phyloP scores from a whole-genome alignment of 2,329 filamentous ascomycete genomes.

The Apiospora sp. region DNA sequence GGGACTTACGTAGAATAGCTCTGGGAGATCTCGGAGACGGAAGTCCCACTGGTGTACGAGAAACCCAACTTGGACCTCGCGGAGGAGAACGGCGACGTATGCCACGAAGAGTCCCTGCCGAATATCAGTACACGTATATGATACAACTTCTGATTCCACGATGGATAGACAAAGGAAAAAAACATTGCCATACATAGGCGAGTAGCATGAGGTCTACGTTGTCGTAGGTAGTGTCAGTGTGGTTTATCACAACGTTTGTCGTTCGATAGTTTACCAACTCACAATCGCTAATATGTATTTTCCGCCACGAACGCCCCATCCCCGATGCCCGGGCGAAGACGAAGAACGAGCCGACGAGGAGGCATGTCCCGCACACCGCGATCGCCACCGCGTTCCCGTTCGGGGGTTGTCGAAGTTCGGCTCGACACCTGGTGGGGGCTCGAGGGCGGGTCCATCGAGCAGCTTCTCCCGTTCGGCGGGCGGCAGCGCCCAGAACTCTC shows the following conservation, averaged over 20 bases:
- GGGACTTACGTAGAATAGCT: conserved; percentile 34
- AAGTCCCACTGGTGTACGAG: conserved; percentile 47
- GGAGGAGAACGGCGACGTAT: not conserved
- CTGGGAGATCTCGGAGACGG: conserved; percentile 36
- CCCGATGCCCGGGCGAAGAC: not conserved
- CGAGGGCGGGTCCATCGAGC: conserved; percentile 10
- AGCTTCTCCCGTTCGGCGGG: not conserved
- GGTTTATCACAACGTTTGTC: not conserved
- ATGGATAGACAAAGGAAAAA: not conserved
- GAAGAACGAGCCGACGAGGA: conserved; percentile 9
- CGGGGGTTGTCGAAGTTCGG: conserved; percentile 25
- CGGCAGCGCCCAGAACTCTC: not conserved
- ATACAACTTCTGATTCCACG: not conserved
- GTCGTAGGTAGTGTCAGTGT: too few relatives aligned
- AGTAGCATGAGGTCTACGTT: not conserved
- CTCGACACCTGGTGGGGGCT: conserved; percentile 17
- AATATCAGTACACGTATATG: not conserved
- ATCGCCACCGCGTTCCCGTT: conserved; percentile 21
- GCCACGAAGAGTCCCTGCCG: not conserved
- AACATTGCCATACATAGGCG: not conserved
- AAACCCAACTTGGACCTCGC: conserved; percentile 39
- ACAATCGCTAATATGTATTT: not conserved
- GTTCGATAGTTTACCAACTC: not conserved
- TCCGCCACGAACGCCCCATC: not conserved
- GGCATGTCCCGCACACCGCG: not conserved